Evolutionary conservation across 306 rosid genomes (phyloP).

Genomic region (Dryas drummondii): DNA sequence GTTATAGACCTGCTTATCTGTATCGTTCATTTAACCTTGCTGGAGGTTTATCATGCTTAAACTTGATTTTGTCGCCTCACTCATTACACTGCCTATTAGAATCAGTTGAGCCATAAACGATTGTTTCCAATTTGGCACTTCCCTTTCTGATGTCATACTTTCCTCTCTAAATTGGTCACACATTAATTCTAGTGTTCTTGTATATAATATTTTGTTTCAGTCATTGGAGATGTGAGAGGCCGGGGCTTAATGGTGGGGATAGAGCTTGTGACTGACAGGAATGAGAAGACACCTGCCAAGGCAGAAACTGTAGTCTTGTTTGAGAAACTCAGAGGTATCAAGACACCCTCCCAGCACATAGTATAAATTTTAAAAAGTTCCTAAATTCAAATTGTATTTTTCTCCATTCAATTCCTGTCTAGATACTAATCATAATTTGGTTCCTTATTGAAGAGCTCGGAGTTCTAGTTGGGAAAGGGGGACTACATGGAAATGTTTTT

Average conservation of each 20-base stretch:
- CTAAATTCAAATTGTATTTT: background rate
- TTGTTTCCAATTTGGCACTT: background rate
- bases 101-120: background rate
- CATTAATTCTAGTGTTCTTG: conserved; percentile 1
- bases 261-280: conserved; percentile 66
- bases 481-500: conserved; percentile 82
- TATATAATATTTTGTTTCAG: conserved; percentile 38
- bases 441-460: conserved; percentile 65
- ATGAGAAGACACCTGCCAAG: conserved; percentile 75
- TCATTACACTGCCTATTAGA: background rate
- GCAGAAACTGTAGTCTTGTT: conserved; percentile 70
- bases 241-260: conserved; percentile 83
- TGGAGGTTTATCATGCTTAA: too few relatives aligned
- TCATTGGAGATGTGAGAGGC: conserved; percentile 87
- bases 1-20: background rate
- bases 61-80: background rate
- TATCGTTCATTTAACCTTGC: background rate
- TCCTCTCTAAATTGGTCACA: background rate
- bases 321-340: conserved; percentile 79
- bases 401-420: background rate
- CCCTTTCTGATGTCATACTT: background rate
- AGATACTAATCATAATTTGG: conserved; percentile 25
- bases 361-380: background rate
- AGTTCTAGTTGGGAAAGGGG: conserved; percentile 84
- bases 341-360: background rate